Percentiles rank a stretch among this genome's conserved stretches.
These are phyloP conservation scores for Spiraea crenata DNA, from an alignment of 331 rosid genomes.

Conservation along the genomic window DNA sequence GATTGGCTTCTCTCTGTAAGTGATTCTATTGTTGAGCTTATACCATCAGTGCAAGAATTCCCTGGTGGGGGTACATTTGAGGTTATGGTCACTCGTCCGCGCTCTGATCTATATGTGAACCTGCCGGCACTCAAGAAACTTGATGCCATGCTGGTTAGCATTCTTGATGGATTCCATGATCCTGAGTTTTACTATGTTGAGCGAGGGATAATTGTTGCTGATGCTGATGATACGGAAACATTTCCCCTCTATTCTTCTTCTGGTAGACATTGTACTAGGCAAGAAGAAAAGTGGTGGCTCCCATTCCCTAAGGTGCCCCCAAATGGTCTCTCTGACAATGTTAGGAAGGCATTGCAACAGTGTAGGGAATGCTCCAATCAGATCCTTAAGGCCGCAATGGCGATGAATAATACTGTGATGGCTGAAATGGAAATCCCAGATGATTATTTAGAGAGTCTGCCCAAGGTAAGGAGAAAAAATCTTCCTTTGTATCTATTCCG, in stretches of 20 bases:
- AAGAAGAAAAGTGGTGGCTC: conserved; percentile 58
- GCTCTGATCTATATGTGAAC: conserved; percentile 44
- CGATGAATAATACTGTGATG: conserved; percentile 41
- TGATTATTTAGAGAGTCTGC: conserved; percentile 39
- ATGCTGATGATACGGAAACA: conserved; percentile 18
- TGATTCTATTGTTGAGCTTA: conserved; percentile 53
- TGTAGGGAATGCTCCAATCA: conserved; percentile 45
- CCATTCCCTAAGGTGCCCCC: conserved; percentile 53
- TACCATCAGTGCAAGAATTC: conserved; percentile 47
- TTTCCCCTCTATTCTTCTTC: conserved; percentile 28
- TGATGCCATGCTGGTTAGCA: conserved; percentile 51
- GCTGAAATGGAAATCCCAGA: conserved; percentile 54
- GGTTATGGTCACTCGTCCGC: conserved; percentile 51
- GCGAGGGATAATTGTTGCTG: conserved; percentile 35
- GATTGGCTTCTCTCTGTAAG: conserved; percentile 50
- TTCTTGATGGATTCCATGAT: conserved; percentile 43
- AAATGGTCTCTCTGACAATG: conserved; percentile 39
- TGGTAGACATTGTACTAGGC: conserved; percentile 28
- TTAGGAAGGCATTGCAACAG: conserved; percentile 45
- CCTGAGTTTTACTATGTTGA: conserved; percentile 51
- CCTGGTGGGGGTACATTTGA: conserved; percentile 52
- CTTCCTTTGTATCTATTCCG: not conserved
- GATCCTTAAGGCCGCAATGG: conserved; percentile 61
- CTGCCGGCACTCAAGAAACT: conserved; percentile 56
- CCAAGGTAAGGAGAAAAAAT: conserved; percentile 34